A percentile compares a stretch with the other conserved stretches of the same genome.
Conservation (phyloP, 179 eudicot genomes). For the Monotropa hypopitys region DNA sequence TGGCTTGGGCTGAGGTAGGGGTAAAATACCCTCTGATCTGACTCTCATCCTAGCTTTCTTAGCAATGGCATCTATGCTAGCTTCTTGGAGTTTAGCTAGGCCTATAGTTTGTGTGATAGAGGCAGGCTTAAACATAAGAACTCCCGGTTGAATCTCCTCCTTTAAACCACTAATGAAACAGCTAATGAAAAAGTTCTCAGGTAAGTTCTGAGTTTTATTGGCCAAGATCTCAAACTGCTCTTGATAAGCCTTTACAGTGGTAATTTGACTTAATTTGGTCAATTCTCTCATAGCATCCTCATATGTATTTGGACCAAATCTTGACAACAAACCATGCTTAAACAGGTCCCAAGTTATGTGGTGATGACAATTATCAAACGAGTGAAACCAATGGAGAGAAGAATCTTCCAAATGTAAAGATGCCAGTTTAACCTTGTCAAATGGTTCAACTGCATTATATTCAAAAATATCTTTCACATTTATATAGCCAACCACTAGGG, state of each 20-base stretch:
- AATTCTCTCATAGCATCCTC: neutral
- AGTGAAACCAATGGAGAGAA: neutral
- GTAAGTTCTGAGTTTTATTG: neutral
- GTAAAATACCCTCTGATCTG: too few relatives aligned
- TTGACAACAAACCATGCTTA: neutral
- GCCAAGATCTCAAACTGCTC: neutral
- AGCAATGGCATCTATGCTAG: neutral
- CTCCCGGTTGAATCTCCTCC: neutral
- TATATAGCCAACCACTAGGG: neutral
- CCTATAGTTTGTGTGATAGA: neutral
- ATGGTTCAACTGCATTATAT: fast-evolving
- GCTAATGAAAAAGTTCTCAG: too few relatives aligned
- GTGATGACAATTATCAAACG: neutral
- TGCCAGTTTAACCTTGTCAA: neutral
- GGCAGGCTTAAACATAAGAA: neutral
- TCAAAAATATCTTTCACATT: neutral
- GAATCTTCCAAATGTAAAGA: neutral
- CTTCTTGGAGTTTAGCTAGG: neutral
- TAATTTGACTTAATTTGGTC: neutral
- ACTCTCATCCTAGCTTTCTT: neutral
- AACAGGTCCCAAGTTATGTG: neutral
- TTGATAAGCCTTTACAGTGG: neutral
- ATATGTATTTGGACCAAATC: neutral
- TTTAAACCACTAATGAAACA: neutral
- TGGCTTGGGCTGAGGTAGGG: neutral